Percentiles rank a stretch among this genome's conserved stretches.
Evolutionary conservation across 257 asterid genomes (phyloP).

Genomic region (Nicotiana tomentosiformis): DNA sequence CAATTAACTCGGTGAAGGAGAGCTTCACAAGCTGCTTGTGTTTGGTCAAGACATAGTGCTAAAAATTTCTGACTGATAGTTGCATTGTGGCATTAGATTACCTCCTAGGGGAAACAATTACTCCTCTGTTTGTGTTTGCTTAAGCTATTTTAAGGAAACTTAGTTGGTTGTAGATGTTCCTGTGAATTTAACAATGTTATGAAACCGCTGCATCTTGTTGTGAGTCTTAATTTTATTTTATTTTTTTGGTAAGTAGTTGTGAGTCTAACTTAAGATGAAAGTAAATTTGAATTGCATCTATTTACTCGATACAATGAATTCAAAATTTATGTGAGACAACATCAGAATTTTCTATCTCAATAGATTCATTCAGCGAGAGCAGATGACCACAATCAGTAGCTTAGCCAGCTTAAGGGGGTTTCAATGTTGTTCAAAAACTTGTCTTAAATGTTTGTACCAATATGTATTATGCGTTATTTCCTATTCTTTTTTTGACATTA

Average conservation of each 20-base stretch:
- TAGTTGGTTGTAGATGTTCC: background rate
- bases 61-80: background rate
- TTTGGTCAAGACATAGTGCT: background rate
- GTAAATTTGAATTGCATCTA: background rate
- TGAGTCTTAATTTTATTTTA: background rate
- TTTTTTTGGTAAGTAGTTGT: background rate
- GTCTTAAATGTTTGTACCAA: background rate
- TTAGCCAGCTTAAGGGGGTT: background rate
- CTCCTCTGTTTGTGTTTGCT: background rate
- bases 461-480: background rate
- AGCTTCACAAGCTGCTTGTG: background rate
- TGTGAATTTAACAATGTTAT: background rate
- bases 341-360: background rate
- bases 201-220: background rate
- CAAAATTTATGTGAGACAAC: background rate
- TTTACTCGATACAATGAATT: background rate
- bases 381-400: background rate
- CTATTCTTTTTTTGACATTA: background rate
- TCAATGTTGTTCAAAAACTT: background rate
- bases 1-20: background rate
- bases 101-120: background rate
- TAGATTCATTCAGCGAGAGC: background rate
- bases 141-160: background rate
- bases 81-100: background rate
- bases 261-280: background rate